These are phyloP conservation scores for Microthlaspi erraticum DNA, from an alignment of 345 rosid genomes.

Conservation along the genomic window DNA sequence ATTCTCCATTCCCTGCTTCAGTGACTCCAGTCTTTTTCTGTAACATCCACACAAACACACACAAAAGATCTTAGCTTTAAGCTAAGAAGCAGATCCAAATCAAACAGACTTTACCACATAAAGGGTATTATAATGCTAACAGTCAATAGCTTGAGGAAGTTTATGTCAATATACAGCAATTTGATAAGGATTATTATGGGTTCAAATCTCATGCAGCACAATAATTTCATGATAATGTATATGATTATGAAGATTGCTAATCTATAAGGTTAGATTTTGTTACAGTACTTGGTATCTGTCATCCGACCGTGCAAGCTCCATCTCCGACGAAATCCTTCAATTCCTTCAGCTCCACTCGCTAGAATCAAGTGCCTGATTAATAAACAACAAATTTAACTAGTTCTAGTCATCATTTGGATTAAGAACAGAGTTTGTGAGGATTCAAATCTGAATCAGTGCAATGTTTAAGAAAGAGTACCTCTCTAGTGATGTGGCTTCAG, in stretches of 20 bases:
- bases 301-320: constrained; percentile 97
- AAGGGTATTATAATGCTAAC: background rate
- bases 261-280: constrained; percentile 1
- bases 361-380: constrained; percentile 75
- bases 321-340: constrained; percentile 88
- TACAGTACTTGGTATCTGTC: constrained; percentile 75
- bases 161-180: background rate
- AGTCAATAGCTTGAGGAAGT: background rate
- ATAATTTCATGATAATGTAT: background rate
- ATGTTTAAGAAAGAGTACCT: constrained; percentile 54
- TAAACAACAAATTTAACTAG: background rate
- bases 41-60: background rate
- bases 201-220: constrained; percentile 16
- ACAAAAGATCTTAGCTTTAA: background rate
- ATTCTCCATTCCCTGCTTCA: constrained; percentile 70
- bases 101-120: background rate
- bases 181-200: background rate
- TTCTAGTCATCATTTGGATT: background rate
- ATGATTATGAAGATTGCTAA: background rate
- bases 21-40: constrained; percentile 72
- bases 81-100: background rate
- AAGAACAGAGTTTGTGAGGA: background rate
- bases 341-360: constrained; percentile 89
- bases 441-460: background rate
- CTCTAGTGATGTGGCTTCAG: constrained; percentile 81